A percentile compares a stretch with the other conserved stretches of the same genome.
These are phyloP conservation scores for Neurospora tetrasperma DNA, from an alignment of 495 filamentous ascomycete species.

Conservation along the genomic window DNA sequence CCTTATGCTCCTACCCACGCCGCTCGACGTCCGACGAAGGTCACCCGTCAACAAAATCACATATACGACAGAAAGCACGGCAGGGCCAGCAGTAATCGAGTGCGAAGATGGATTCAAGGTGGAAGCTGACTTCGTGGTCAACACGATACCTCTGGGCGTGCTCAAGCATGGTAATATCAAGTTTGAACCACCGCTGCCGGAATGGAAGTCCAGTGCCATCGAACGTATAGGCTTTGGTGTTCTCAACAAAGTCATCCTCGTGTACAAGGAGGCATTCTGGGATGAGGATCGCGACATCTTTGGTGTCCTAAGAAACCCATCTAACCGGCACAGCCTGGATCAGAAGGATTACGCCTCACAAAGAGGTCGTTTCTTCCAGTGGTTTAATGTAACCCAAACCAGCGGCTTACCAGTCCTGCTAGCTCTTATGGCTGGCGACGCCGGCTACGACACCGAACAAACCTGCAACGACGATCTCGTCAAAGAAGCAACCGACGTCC, in stretches of 20 bases:
- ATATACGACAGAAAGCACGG: slow-evolving; percentile 42
- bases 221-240: slow-evolving; percentile 84
- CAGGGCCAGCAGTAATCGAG: slow-evolving; percentile 45
- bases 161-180: slow-evolving; percentile 64
- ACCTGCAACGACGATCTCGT: slow-evolving; percentile 64
- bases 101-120: slow-evolving; percentile 71
- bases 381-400: slow-evolving; percentile 90
- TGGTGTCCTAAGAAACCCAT: slow-evolving; percentile 67
- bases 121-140: slow-evolving; percentile 76
- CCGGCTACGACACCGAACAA: slow-evolving; percentile 77
- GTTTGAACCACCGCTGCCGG: slow-evolving; percentile 76
- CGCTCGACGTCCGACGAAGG: slow-evolving; percentile 68
- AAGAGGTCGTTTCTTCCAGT: slow-evolving; percentile 83
- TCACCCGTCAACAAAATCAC: slow-evolving; percentile 58
- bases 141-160: slow-evolving; percentile 81
- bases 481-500: slow-evolving; percentile 63
- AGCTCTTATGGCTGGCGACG: slow-evolving; percentile 92
- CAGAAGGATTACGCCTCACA: slow-evolving; percentile 44
- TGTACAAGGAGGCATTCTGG: slow-evolving; percentile 89
- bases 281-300: slow-evolving; percentile 89
- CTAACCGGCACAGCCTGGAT: slow-evolving; percentile 40
- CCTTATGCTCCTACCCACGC: slow-evolving; percentile 61
- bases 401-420: slow-evolving; percentile 79
- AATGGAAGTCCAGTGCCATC: slow-evolving; percentile 76
- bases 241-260: slow-evolving; percentile 89